Evolutionary conservation across 2,329 filamentous ascomycete species (phyloP).

Genomic region (Aspergillus sp.): DNA sequence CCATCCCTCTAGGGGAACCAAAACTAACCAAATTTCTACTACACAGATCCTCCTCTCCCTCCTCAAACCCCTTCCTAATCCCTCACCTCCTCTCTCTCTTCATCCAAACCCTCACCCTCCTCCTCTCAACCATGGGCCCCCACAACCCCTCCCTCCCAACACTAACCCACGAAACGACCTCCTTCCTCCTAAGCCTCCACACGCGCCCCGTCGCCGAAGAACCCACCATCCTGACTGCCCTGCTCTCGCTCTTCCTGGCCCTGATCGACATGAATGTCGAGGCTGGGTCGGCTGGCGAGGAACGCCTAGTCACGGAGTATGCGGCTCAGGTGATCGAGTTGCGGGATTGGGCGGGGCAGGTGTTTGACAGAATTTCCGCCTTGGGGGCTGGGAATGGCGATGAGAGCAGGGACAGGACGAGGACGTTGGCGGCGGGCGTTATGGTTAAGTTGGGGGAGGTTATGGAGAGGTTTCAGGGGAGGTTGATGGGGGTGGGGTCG

Average conservation of each 20-base stretch:
- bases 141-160: slow-evolving; percentile 72
- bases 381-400: slow-evolving; percentile 49
- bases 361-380: slow-evolving; percentile 63
- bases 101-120: slow-evolving; percentile 79
- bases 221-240: slow-evolving; percentile 66
- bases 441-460: slow-evolving; percentile 80
- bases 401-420: slow-evolving; percentile 38
- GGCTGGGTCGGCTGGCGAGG: slow-evolving; percentile 52
- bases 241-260: slow-evolving; percentile 76
- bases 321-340: slow-evolving; percentile 80
- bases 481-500: slow-evolving; percentile 69
- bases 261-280: slow-evolving; percentile 74
- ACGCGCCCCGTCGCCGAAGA: slow-evolving; percentile 56
- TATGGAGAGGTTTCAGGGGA: slow-evolving; percentile 74
- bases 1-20: too few species aligned
- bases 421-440: slow-evolving; percentile 69
- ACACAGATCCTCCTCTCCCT: slow-evolving; percentile 33
- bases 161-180: slow-evolving; percentile 82
- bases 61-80: slow-evolving; percentile 65
- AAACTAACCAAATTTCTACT: slow-evolving; percentile 11
- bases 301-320: slow-evolving; percentile 71
- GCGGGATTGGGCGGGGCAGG: slow-evolving; percentile 75
- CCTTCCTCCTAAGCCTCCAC: slow-evolving; percentile 72
- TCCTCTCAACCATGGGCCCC: slow-evolving; percentile 80
- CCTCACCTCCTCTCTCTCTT: slow-evolving; percentile 75